A percentile compares a stretch with the other conserved stretches of the same genome.
phyloP scores from a whole-genome alignment of 305 asterid species.

The Fraxinus dipetala region DNA sequence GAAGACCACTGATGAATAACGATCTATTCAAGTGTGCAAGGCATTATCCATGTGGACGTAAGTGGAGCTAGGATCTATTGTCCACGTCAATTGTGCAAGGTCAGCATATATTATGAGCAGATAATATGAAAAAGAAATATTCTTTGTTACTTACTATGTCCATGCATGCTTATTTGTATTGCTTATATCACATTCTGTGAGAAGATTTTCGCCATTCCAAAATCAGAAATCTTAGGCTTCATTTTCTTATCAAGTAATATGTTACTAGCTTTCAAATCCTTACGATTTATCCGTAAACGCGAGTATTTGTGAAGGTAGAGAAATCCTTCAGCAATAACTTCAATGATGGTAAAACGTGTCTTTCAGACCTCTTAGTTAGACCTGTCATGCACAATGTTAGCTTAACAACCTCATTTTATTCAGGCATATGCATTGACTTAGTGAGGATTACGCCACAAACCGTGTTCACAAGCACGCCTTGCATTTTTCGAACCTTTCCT shows the following conservation, averaged over 20 bases:
- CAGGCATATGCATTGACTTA: too few relatives aligned
- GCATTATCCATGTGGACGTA: too few relatives aligned
- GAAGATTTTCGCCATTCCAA: not conserved
- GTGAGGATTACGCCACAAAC: too few relatives aligned
- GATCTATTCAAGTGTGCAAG: too few relatives aligned
- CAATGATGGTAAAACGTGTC: constrained; percentile 35
- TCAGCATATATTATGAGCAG: too few relatives aligned
- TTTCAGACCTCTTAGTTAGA: constrained; percentile 29
- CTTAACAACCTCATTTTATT: too few relatives aligned
- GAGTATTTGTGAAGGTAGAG: not conserved
- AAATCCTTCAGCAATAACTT: constrained; percentile 33
- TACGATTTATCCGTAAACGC: not conserved
- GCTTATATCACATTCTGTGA: not conserved
- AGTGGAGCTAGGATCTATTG: too few relatives aligned
- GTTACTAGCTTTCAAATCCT: not conserved
- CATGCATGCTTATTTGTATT: not conserved
- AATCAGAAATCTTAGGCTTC: not conserved
- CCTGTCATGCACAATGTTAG: not conserved
- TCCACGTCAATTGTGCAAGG: too few relatives aligned
- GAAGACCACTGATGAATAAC: too few relatives aligned
- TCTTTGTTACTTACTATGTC: not conserved
- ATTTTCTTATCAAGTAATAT: not conserved
- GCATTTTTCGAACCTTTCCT: too few relatives aligned
- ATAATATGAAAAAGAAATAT: too few relatives aligned
- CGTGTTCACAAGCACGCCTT: too few relatives aligned